These are phyloP conservation scores for Xylaria sp. DNA, from an alignment of 2,329 filamentous ascomycete genomes.

Conservation along the genomic window DNA sequence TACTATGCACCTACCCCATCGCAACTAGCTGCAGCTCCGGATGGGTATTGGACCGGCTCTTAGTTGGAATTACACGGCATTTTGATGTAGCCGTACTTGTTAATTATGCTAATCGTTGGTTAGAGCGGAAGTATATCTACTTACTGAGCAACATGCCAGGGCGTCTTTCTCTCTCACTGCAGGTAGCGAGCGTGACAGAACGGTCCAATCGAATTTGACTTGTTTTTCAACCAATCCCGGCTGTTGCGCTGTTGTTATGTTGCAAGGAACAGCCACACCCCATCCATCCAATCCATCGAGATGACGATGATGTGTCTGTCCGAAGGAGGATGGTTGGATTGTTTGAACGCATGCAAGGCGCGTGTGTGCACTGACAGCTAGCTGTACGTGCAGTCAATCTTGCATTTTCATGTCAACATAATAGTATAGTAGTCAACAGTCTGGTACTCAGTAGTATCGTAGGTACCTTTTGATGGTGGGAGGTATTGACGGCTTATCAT, in stretches of 20 bases:
- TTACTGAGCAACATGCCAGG: too few relatives aligned
- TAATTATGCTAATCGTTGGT: neutral
- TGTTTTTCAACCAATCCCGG: slow-evolving; percentile 18
- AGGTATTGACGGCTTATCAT: too few relatives aligned
- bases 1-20: neutral
- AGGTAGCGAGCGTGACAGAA: slow-evolving; percentile 2
- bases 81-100: neutral
- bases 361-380: slow-evolving; percentile 16
- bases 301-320: slow-evolving; percentile 14
- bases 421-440: too few relatives aligned
- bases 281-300: neutral
- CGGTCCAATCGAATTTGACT: slow-evolving; percentile 2
- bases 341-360: slow-evolving; percentile 20
- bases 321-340: slow-evolving; percentile 1
- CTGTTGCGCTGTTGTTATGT: neutral
- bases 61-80: too few relatives aligned
- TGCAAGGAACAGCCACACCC: slow-evolving; percentile 13
- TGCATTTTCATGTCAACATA: neutral
- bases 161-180: neutral
- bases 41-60: slow-evolving; percentile 15
- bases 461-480: too few relatives aligned
- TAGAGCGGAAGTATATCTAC: neutral
- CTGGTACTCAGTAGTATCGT: too few relatives aligned
- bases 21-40: too few relatives aligned
- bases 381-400: slow-evolving; percentile 1